A percentile compares a stretch with the other conserved stretches of the same genome.
Evolutionary conservation across 371 early-diverging fungal species (phyloP).

Genomic region (Lichtheimia corymbifera): DNA sequence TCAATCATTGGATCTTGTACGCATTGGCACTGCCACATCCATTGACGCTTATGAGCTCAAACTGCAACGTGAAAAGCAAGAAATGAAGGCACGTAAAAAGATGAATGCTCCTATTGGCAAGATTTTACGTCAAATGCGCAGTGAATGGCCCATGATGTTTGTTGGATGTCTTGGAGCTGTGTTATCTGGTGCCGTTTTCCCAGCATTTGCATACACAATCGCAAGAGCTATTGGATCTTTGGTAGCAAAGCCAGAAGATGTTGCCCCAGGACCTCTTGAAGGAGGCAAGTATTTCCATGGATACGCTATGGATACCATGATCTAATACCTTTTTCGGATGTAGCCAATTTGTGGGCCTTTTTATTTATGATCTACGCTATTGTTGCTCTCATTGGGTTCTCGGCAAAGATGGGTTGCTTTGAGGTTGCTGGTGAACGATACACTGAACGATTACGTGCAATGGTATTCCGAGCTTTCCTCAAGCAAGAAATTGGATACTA

Average conservation of each 20-base stretch:
- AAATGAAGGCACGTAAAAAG: slow-evolving; percentile 32
- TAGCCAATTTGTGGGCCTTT: slow-evolving; percentile 69
- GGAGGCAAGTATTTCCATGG: slow-evolving; percentile 40
- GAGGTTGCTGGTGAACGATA: slow-evolving; percentile 52
- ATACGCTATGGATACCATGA: slow-evolving; percentile 73
- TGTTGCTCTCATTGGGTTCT: slow-evolving; percentile 42
- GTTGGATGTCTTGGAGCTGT: slow-evolving; percentile 43
- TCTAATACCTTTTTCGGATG: slow-evolving; percentile 7
- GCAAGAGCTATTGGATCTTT: slow-evolving; percentile 26
- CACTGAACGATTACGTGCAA: slow-evolving; percentile 55
- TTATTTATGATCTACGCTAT: slow-evolving; percentile 64
- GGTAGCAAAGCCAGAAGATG: slow-evolving; percentile 65
- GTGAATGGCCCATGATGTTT: slow-evolving; percentile 34
- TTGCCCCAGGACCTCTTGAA: slow-evolving; percentile 30
- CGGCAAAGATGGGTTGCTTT: slow-evolving; percentile 31
- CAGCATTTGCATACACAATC: slow-evolving; percentile 35
- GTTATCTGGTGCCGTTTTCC: slow-evolving; percentile 53
- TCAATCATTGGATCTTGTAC: slow-evolving; percentile 4
- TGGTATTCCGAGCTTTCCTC: slow-evolving; percentile 54
- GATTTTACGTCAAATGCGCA: slow-evolving; percentile 30
- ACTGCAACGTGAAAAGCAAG: slow-evolving; percentile 33
- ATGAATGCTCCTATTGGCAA: slow-evolving; percentile 43
- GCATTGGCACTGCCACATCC: slow-evolving; percentile 8
- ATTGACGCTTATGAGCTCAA: slow-evolving; percentile 41
- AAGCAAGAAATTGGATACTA: slow-evolving; percentile 83